Conservation (phyloP, 176 grass and related monocot genomes). For the Echinochloa phyllopogon region DNA sequence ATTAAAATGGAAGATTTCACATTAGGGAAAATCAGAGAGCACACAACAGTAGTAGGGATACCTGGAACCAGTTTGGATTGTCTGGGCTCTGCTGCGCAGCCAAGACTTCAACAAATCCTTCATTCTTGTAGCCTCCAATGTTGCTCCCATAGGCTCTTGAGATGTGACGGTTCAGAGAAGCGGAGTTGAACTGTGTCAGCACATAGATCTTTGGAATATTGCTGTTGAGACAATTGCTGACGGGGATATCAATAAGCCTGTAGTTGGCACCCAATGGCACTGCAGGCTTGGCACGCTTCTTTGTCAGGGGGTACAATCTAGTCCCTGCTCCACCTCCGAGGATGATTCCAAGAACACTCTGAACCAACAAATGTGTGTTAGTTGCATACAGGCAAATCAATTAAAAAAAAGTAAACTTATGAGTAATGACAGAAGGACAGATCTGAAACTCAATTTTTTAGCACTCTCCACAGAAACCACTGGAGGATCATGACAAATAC, state of each 20-base stretch:
- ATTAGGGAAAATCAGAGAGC: constrained; percentile 23
- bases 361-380: constrained; percentile 35
- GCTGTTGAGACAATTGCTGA: constrained; percentile 98
- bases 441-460: not conserved
- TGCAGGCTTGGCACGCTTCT: constrained; percentile 97
- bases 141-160: constrained; percentile 87
- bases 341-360: constrained; percentile 99
- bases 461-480: not conserved
- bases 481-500: not conserved
- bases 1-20: constrained; percentile 11
- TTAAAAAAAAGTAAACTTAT: not conserved
- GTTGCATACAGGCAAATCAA: constrained; percentile 28
- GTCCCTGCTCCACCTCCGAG: constrained; percentile 96
- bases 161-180: constrained; percentile 93
- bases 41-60: constrained; percentile 42
- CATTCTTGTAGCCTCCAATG: constrained; percentile 90
- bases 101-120: constrained; percentile 96
- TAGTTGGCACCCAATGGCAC: constrained; percentile 97
- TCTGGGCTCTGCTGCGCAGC: constrained; percentile 98
- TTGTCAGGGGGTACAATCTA: constrained; percentile 85
- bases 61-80: constrained; percentile 99
- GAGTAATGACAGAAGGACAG: not conserved
- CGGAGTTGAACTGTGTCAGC: constrained; percentile 95
- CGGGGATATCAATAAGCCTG: constrained; percentile 94
- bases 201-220: constrained; percentile 96